Conservation (phyloP, 2,329 filamentous ascomycete species). For the Keithomyces neogunnii region DNA sequence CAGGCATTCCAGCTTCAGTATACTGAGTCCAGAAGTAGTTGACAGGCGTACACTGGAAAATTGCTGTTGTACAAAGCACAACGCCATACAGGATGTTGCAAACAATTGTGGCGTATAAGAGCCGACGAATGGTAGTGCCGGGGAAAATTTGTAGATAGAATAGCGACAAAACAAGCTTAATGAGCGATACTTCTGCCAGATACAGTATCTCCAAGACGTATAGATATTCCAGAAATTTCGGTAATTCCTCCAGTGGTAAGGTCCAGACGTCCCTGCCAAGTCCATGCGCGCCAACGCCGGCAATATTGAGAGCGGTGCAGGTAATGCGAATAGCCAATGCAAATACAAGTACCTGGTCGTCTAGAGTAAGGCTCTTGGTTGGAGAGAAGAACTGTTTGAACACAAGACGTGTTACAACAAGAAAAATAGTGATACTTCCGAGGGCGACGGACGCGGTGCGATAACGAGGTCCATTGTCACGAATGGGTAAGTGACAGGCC, state of each 20-base stretch:
- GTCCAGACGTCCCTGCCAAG: conserved; percentile 1
- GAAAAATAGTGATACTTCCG: too few species aligned
- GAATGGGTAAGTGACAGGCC: too few species aligned
- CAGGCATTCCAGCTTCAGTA: conserved; percentile 26
- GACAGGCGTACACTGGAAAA: conserved; percentile 39
- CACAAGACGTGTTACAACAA: too few species aligned
- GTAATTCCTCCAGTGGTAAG: not conserved
- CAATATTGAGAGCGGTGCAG: not conserved
- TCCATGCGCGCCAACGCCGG: conserved; percentile 1
- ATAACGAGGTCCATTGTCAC: too few species aligned
- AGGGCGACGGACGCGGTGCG: too few species aligned
- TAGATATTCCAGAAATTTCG: conserved; percentile 26
- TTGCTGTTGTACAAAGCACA: conserved; percentile 26
- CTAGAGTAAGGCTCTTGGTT: too few species aligned
- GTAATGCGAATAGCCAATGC: too few species aligned
- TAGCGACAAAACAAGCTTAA: conserved; percentile 37
- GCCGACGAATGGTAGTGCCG: conserved; percentile 18
- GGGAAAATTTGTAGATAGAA: conserved; percentile 43
- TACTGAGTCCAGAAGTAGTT: conserved; percentile 37
- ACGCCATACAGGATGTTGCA: conserved; percentile 26
- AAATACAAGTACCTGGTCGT: too few species aligned
- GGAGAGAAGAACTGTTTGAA: too few species aligned
- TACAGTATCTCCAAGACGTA: conserved; percentile 30
- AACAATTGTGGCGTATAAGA: conserved; percentile 26
- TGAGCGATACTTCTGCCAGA: conserved; percentile 30